Evolutionary conservation across 352 stramenopile species (phyloP).

Genomic region (Globisporangium megalacanthum): DNA sequence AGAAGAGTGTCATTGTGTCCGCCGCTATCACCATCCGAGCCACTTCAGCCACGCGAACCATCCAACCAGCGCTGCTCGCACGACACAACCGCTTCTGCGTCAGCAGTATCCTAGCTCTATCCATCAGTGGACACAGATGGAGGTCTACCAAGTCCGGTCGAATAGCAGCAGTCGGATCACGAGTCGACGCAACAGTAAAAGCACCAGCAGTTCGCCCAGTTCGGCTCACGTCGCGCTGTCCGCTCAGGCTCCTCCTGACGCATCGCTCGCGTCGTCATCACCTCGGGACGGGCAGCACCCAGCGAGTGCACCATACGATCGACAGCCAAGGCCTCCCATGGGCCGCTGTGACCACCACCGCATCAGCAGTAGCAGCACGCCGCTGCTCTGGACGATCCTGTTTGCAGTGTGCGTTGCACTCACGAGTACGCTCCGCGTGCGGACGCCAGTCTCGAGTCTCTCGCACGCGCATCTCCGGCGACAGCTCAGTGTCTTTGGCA

Average conservation of each 20-base stretch:
- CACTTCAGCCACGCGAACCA: too few relatives aligned
- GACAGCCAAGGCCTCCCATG: not conserved
- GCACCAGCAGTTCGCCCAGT: not conserved
- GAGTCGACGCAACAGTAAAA: conserved; percentile 6
- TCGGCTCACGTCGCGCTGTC: not conserved
- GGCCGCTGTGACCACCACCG: not conserved
- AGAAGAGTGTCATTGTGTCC: too few relatives aligned
- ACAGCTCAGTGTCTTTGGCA: conserved; percentile 38
- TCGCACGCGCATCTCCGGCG: conserved; percentile 8
- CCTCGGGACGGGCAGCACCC: not conserved
- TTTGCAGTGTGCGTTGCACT: not conserved
- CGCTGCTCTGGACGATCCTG: conserved; percentile 10
- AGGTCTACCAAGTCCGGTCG: too few relatives aligned
- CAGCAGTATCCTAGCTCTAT: too few relatives aligned
- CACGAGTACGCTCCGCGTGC: not conserved
- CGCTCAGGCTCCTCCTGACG: not conserved
- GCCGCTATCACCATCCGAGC: too few relatives aligned
- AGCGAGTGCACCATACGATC: not conserved
- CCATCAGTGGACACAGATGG: too few relatives aligned
- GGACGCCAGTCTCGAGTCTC: not conserved
- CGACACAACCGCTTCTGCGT: too few relatives aligned
- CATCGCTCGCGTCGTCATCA: not conserved
- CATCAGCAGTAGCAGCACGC: not conserved
- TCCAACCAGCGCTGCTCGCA: too few relatives aligned
- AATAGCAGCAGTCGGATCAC: conserved; percentile 3